These are phyloP conservation scores for Hypoxylon cercidicola DNA, from an alignment of 495 filamentous ascomycete genomes.

Conservation along the genomic window DNA sequence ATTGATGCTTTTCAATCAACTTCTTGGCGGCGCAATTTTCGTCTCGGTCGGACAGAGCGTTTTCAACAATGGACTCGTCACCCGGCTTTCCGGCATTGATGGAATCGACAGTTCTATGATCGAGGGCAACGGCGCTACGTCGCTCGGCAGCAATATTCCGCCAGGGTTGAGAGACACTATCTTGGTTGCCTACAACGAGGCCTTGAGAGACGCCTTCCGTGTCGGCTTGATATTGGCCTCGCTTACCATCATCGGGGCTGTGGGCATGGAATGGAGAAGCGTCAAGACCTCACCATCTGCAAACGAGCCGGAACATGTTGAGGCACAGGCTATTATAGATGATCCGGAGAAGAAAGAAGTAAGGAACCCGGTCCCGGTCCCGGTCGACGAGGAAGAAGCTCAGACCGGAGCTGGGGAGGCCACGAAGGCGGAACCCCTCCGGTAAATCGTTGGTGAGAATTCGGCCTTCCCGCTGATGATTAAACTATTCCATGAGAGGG, in stretches of 20 bases:
- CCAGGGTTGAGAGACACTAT: conserved; percentile 52
- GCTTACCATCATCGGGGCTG: conserved; percentile 68
- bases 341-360: no score
- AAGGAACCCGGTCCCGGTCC: no score
- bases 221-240: conserved; percentile 72
- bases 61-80: conserved; percentile 77
- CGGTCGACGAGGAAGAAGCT: no score
- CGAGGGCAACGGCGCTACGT: conserved; percentile 73
- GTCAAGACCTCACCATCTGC: conserved; percentile 64
- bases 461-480: no score
- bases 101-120: no score
- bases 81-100: conserved; percentile 49
- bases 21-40: conserved; percentile 77
- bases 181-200: conserved; percentile 70
- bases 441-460: no score
- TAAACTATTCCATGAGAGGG: no score
- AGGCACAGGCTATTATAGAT: no score
- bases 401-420: no score
- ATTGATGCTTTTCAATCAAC: conserved; percentile 75
- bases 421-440: no score
- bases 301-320: no score
- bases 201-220: conserved; percentile 74
- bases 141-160: no score
- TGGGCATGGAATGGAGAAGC: conserved; percentile 78
- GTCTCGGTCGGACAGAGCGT: conserved; percentile 81